Evolutionary conservation across 495 filamentous ascomycete species (phyloP).

Genomic region (Penicillium steckii): DNA sequence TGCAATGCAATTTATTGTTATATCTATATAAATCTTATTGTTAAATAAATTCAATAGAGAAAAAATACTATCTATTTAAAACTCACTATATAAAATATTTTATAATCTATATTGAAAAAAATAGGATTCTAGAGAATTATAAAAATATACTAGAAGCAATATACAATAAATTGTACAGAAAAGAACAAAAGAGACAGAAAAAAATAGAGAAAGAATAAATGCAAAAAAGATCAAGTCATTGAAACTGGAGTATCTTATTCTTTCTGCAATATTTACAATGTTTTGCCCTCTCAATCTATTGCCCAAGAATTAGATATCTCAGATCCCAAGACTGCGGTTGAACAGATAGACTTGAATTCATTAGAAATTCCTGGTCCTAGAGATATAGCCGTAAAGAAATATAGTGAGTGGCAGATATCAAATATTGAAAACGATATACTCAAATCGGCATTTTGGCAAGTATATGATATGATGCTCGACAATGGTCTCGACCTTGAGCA

Average conservation of each 20-base stretch:
- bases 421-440: conserved; percentile 10
- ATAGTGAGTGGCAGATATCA: conserved; percentile 17
- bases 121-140: conserved; percentile 11
- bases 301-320: too few relatives aligned
- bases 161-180: conserved; percentile 7
- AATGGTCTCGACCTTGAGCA: conserved; percentile 22
- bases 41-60: conserved; percentile 7
- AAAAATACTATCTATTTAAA: conserved; percentile 16
- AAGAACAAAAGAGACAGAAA: conserved; percentile 7
- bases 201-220: too few relatives aligned
- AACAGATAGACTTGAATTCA: background rate
- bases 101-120: conserved; percentile 19
- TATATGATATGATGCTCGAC: conserved; percentile 11
- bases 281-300: conserved; percentile 2
- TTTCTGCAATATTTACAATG: conserved; percentile 3
- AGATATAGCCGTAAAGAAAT: conserved; percentile 20
- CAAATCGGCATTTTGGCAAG: conserved; percentile 20
- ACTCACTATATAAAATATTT: conserved; percentile 15
- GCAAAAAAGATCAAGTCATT: background rate
- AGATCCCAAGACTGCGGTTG: too few relatives aligned
- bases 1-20: background rate
- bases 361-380: conserved; percentile 13
- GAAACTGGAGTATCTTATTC: background rate
- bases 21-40: background rate
- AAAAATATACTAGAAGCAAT: conserved; percentile 16